These are phyloP conservation scores for Diaporthe velutina DNA, from an alignment of 2,329 filamentous ascomycete genomes.

Conservation along the genomic window DNA sequence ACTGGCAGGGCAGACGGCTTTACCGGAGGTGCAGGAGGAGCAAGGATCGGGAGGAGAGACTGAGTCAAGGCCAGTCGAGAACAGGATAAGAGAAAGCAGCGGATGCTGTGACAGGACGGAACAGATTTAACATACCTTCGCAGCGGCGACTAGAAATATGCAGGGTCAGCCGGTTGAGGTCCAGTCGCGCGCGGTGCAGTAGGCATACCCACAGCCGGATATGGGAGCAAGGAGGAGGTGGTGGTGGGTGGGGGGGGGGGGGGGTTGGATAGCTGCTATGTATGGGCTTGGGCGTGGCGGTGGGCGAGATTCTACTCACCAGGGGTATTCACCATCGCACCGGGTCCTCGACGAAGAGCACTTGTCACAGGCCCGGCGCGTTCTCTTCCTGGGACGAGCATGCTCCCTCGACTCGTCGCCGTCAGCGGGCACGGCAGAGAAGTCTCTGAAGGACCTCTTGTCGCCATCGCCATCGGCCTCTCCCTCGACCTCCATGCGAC, in stretches of 20 bases:
- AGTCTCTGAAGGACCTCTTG: constrained; percentile 15
- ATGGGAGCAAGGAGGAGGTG: too few species aligned
- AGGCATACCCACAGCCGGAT: too few species aligned
- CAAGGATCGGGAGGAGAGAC: background rate
- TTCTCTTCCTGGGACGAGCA: constrained; percentile 43
- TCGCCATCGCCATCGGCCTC: background rate
- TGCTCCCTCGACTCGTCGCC: constrained; percentile 49
- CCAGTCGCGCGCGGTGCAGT: background rate
- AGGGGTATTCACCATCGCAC: constrained; percentile 56
- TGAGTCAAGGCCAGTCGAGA: background rate
- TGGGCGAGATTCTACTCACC: constrained; percentile 48
- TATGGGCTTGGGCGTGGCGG: too few species aligned
- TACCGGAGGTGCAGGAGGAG: background rate
- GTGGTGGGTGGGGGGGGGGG: background rate
- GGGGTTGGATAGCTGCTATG: background rate
- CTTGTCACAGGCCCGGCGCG: constrained; percentile 51
- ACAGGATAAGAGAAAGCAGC: background rate
- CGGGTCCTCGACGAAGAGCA: constrained; percentile 56
- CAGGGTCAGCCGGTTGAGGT: constrained; percentile 14
- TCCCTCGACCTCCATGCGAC: constrained; percentile 10
- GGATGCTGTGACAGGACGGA: background rate
- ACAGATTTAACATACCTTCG: constrained; percentile 47
- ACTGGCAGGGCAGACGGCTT: background rate
- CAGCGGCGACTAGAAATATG: constrained; percentile 51
- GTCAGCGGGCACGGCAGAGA: constrained; percentile 3